Percentiles rank a stretch among this genome's conserved stretches.
These are phyloP conservation scores for Silene conica DNA, from an alignment of 148 eudicot species.

Conservation along the genomic window DNA sequence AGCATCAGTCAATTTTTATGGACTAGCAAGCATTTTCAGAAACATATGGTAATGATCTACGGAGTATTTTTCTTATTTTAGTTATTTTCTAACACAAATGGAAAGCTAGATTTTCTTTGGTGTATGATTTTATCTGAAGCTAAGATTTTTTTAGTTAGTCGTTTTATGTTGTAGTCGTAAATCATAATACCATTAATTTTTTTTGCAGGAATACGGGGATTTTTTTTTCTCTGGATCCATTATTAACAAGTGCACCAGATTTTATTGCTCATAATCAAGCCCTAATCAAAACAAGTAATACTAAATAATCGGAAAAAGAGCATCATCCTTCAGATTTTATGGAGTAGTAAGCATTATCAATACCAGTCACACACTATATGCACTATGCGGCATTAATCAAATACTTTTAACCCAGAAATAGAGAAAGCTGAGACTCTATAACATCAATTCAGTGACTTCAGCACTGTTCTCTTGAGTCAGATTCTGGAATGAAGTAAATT, in stretches of 20 bases:
- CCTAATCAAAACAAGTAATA: neutral
- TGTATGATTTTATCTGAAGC: too few relatives aligned
- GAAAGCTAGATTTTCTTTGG: too few relatives aligned
- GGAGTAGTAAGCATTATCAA: neutral
- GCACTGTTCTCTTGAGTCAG: too few relatives aligned
- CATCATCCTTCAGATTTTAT: neutral
- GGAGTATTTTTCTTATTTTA: too few relatives aligned
- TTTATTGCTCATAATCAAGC: neutral
- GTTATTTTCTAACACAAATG: too few relatives aligned
- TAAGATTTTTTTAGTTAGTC: too few relatives aligned
- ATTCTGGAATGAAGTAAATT: too few relatives aligned
- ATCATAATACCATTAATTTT: too few relatives aligned
- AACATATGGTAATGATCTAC: too few relatives aligned
- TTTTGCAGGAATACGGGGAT: too few relatives aligned
- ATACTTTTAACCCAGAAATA: neutral
- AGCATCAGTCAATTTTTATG: neutral
- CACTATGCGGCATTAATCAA: neutral
- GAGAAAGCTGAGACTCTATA: neutral
- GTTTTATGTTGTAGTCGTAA: too few relatives aligned
- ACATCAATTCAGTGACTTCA: neutral
- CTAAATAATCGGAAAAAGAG: neutral
- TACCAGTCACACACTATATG: neutral
- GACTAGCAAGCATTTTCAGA: neutral
- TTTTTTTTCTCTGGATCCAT: too few relatives aligned
- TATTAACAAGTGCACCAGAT: neutral